Percentiles rank a stretch among this genome's conserved stretches.
phyloP scores from a whole-genome alignment of 1,139 yeast species.

The Zygosaccharomyces sapae region DNA sequence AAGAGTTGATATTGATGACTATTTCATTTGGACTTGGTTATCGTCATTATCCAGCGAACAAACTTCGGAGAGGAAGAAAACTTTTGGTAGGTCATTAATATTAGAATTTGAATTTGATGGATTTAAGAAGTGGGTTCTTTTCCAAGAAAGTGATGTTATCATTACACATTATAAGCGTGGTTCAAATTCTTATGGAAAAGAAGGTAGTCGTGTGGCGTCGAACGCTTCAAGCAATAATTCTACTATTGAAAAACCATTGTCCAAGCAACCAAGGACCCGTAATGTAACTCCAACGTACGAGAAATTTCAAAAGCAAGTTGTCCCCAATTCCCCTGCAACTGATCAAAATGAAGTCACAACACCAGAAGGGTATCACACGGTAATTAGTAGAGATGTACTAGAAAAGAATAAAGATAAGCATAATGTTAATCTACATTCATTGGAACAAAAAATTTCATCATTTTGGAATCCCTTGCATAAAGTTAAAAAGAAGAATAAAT shows the following conservation, averaged over 20 bases:
- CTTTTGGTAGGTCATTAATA: constrained; percentile 78
- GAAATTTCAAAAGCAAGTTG: constrained; percentile 25
- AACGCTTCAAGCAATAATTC: not conserved
- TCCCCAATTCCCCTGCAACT: constrained; percentile 8
- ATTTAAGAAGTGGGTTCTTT: constrained; percentile 77
- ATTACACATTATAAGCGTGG: constrained; percentile 38
- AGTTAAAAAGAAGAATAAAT: constrained; percentile 26
- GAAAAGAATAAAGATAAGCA: constrained; percentile 19
- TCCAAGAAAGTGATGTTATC: constrained; percentile 61
- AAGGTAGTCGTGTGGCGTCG: not conserved
- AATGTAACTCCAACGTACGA: constrained; percentile 24
- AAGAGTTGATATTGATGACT: constrained; percentile 75
- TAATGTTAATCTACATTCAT: constrained; percentile 20
- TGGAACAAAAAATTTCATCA: constrained; percentile 28
- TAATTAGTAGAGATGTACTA: constrained; percentile 23
- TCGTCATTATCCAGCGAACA: constrained; percentile 74
- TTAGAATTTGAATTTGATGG: constrained; percentile 67
- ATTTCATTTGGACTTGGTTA: constrained; percentile 89
- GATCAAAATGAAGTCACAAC: constrained; percentile 1
- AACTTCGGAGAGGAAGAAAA: constrained; percentile 55
- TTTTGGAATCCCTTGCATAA: constrained; percentile 30
- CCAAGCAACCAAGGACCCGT: constrained; percentile 13
- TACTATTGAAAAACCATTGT: constrained; percentile 5
- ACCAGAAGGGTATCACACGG: constrained; percentile 24
- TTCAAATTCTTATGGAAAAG: constrained; percentile 8